Evolutionary conservation across 164 flowering plant genomes (phyloP).

Genomic region (Stephania yunnanensis): DNA sequence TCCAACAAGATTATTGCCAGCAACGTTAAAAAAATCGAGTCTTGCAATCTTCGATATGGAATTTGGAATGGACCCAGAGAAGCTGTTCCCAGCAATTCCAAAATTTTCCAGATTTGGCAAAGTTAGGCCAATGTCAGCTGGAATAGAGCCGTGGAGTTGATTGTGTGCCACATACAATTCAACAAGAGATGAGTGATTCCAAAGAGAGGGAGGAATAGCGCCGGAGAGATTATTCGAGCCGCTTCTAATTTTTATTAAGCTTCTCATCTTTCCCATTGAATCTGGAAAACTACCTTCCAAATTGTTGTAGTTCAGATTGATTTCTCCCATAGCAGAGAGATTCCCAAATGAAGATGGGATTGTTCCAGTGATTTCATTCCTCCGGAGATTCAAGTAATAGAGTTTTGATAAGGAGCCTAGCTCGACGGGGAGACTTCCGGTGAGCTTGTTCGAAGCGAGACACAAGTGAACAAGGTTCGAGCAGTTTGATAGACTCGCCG

Average conservation of each 20-base stretch:
- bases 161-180: background rate
- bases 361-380: conserved; percentile 17
- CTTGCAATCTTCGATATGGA: background rate
- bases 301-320: background rate
- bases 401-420: conserved; percentile 10
- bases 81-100: background rate
- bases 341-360: conserved; percentile 21
- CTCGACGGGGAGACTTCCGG: conserved; percentile 5
- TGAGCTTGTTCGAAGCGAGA: conserved; percentile 6
- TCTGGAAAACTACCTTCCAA: conserved; percentile 3
- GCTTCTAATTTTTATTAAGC: background rate
- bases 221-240: background rate
- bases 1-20: conserved; percentile 23
- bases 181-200: background rate
- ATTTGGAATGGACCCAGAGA: background rate
- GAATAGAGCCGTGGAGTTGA: conserved; percentile 4
- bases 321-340: background rate
- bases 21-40: background rate
- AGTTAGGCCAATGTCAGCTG: conserved; percentile 4
- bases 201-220: conserved; percentile 2
- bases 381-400: background rate
- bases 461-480: background rate
- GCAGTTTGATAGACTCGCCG: conserved; percentile 14
- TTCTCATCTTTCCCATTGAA: background rate
- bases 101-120: conserved; percentile 4